Percentiles rank a stretch among this genome's conserved stretches.
These are phyloP conservation scores for Podosphaera fusca DNA, from an alignment of 2,329 filamentous ascomycete genomes.

Conservation along the genomic window DNA sequence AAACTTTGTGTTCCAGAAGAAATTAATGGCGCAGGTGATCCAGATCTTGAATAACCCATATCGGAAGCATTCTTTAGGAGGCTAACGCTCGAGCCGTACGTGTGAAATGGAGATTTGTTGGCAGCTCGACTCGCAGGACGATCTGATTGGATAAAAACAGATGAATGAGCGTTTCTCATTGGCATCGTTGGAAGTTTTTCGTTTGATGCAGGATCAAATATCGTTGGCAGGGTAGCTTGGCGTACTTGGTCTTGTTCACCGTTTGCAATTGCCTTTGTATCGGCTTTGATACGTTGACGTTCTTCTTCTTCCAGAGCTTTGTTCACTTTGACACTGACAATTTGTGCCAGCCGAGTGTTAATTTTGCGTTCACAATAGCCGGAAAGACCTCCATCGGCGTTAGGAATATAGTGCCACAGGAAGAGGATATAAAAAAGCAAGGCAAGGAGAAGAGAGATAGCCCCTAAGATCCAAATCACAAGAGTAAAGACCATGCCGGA, in stretches of 20 bases:
- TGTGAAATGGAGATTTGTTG: slow-evolving; percentile 23
- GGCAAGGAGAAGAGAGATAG: slow-evolving; percentile 51
- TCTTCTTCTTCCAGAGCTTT: slow-evolving; percentile 67
- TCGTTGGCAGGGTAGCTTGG: slow-evolving; percentile 43
- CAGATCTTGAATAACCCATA: slow-evolving; percentile 27
- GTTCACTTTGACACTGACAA: slow-evolving; percentile 71
- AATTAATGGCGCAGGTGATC: slow-evolving; percentile 10
- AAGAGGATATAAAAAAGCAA: slow-evolving; percentile 67
- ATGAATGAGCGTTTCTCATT: slow-evolving; percentile 32
- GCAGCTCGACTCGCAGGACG: slow-evolving; percentile 29
- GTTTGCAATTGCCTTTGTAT: slow-evolving; percentile 25
- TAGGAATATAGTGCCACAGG: slow-evolving; percentile 77
- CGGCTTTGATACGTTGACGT: slow-evolving; percentile 29
- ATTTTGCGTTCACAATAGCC: slow-evolving; percentile 84
- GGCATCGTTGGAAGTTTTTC: slow-evolving; percentile 38
- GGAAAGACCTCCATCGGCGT: slow-evolving; percentile 53
- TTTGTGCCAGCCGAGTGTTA: slow-evolving; percentile 60
- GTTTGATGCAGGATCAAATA: slow-evolving; percentile 26
- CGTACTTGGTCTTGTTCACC: slow-evolving; percentile 28
- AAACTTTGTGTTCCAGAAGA: neutral
- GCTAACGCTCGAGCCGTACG: slow-evolving; percentile 39
- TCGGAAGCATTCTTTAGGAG: slow-evolving; percentile 34
- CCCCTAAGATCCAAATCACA: slow-evolving; percentile 67
- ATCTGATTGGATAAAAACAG: slow-evolving; percentile 24
- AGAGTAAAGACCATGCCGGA: slow-evolving; percentile 84